Conservation (phyloP, 352 stramenopile genomes). For the Phytophthora multivora region DNA sequence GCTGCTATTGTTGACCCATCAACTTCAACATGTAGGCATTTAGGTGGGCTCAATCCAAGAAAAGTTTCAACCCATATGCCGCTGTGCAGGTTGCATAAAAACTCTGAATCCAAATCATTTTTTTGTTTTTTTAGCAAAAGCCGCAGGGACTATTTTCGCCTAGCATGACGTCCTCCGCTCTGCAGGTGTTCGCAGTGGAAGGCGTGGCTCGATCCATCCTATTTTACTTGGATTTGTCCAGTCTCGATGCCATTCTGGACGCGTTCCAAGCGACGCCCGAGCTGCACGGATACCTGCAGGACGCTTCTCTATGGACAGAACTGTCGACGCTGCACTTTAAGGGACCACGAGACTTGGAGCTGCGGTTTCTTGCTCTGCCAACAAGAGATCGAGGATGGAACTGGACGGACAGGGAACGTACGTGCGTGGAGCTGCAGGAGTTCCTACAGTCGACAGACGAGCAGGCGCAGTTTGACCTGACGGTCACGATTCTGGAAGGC, state of each 20-base stretch:
- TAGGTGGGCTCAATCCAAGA: no score
- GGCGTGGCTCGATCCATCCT: slow-evolving; percentile 29
- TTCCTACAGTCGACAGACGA: slow-evolving; percentile 45
- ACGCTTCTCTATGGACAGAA: slow-evolving; percentile 45
- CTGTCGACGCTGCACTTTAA: slow-evolving; percentile 34
- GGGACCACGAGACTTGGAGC: slow-evolving; percentile 18
- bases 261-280: slow-evolving; percentile 8
- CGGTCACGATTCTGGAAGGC: slow-evolving; percentile 36
- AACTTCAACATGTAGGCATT: no score
- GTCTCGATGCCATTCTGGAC: slow-evolving; percentile 18
- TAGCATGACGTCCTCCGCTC: slow-evolving; percentile 3
- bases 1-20: no score
- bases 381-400: slow-evolving; percentile 26
- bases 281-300: slow-evolving; percentile 31
- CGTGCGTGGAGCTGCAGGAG: slow-evolving; percentile 41
- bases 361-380: slow-evolving; percentile 29
- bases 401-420: slow-evolving; percentile 25
- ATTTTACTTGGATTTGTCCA: slow-evolving; percentile 25
- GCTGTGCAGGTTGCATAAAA: background rate
- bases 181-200: slow-evolving; percentile 37
- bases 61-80: slow-evolving; percentile 3
- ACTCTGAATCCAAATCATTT: no score
- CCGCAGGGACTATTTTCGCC: background rate
- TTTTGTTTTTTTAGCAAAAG: no score
- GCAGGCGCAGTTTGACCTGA: slow-evolving; percentile 26